phyloP scores from a whole-genome alignment of 768 basidiomycete species.

The Boletales sp. region DNA sequence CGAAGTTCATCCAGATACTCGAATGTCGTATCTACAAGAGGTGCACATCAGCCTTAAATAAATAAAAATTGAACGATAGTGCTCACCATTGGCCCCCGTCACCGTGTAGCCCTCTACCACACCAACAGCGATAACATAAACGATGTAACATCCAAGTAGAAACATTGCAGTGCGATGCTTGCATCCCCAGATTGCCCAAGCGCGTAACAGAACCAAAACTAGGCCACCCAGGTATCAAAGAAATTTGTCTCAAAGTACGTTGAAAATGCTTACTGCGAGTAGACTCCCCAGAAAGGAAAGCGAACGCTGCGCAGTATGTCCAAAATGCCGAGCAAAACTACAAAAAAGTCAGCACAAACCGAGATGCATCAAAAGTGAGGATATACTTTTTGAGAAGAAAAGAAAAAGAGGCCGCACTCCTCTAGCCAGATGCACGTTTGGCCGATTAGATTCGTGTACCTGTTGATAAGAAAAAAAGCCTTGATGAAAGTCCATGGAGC shows the following conservation, averaged over 20 bases:
- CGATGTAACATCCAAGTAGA: background rate
- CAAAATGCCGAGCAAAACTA: background rate
- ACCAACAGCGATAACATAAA: background rate
- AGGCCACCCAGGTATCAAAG: background rate
- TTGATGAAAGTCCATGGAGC: constrained; percentile 8
- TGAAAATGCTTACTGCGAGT: background rate
- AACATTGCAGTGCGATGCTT: background rate
- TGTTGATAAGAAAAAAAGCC: constrained; percentile 5
- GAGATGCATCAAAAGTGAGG: background rate
- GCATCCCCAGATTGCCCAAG: background rate
- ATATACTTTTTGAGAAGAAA: constrained; percentile 3
- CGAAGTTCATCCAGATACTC: background rate
- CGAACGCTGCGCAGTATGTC: background rate
- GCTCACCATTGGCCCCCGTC: background rate
- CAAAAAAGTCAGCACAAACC: background rate
- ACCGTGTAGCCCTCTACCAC: background rate
- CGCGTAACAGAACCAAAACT: constrained; percentile 2
- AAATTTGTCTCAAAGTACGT: background rate
- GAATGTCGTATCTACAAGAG: background rate
- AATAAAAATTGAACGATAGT: background rate
- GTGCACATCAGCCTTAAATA: background rate
- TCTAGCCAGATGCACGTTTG: constrained; percentile 6
- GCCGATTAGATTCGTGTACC: constrained; percentile 9
- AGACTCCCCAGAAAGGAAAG: background rate
- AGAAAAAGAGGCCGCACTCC: constrained; percentile 1